Evolutionary conservation across 106 monocot genomes (phyloP).

Genomic region (Hemerocallis citrina): DNA sequence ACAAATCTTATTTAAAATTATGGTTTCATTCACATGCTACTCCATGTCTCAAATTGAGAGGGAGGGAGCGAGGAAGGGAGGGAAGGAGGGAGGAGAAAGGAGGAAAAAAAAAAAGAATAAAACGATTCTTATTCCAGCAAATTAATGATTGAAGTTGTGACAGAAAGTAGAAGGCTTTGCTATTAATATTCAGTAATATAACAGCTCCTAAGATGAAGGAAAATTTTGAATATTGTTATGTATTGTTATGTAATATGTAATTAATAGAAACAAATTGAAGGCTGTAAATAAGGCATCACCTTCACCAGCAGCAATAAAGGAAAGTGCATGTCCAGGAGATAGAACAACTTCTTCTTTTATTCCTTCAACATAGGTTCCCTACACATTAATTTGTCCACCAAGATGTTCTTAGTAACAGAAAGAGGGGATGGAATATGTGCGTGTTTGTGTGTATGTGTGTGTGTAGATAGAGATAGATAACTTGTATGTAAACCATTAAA

Average conservation of each 20-base stretch:
- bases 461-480: too few relatives aligned
- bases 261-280: not conserved
- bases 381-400: too few relatives aligned
- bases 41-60: too few relatives aligned
- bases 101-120: not conserved
- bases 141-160: not conserved
- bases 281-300: constrained; percentile 24
- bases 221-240: not conserved
- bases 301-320: constrained; percentile 94
- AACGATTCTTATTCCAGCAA: not conserved
- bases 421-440: too few relatives aligned
- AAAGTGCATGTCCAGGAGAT: constrained; percentile 91
- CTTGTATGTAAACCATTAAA: too few relatives aligned
- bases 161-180: not conserved
- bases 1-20: too few relatives aligned
- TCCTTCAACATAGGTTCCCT: constrained; percentile 97
- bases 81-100: too few relatives aligned
- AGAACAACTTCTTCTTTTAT: constrained; percentile 96
- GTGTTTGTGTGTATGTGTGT: too few relatives aligned
- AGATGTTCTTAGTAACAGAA: too few relatives aligned
- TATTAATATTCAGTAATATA: not conserved
- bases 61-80: too few relatives aligned
- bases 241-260: too few relatives aligned
- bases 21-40: too few relatives aligned
- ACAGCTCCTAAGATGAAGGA: not conserved